These are phyloP conservation scores for Suhomyces taliae DNA, from an alignment of 1,139 yeast genomes.

Conservation along the genomic window DNA sequence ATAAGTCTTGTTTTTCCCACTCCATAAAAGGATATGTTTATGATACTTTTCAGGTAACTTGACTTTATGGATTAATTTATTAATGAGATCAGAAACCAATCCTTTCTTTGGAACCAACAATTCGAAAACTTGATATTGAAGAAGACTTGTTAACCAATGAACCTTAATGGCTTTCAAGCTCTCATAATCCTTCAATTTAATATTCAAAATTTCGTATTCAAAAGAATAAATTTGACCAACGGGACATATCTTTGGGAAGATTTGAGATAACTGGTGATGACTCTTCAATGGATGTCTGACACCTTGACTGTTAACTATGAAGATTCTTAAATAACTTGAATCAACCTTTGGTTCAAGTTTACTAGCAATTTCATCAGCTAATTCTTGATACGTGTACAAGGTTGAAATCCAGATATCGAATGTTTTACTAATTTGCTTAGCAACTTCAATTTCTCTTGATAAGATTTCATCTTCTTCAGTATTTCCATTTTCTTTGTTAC, in stretches of 20 bases:
- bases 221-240: conserved; percentile 49
- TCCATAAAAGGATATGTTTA: conserved; percentile 59
- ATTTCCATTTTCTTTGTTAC: conserved; percentile 11
- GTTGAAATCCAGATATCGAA: conserved; percentile 74
- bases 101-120: conserved; percentile 66
- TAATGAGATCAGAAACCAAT: conserved; percentile 55
- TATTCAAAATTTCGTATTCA: conserved; percentile 75
- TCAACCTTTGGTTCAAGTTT: conserved; percentile 49
- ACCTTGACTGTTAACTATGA: conserved; percentile 57
- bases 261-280: conserved; percentile 39
- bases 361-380: conserved; percentile 60
- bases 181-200: conserved; percentile 76
- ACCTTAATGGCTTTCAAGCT: conserved; percentile 64
- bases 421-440: conserved; percentile 22
- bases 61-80: conserved; percentile 56
- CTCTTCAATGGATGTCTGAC: conserved; percentile 51
- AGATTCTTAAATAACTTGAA: conserved; percentile 65
- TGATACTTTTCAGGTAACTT: conserved; percentile 51
- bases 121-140: conserved; percentile 68
- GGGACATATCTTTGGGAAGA: conserved; percentile 50
- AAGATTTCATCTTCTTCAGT: conserved; percentile 12
- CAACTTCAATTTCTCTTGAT: conserved; percentile 17
- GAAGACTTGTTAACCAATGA: conserved; percentile 61
- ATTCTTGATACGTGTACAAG: conserved; percentile 54
- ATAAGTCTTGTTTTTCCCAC: conserved; percentile 46